Evolutionary conservation across 768 basidiomycete species (phyloP), one percentile per base, ranked within the genome.

Genomic region (Terana coerulea): DNA sequence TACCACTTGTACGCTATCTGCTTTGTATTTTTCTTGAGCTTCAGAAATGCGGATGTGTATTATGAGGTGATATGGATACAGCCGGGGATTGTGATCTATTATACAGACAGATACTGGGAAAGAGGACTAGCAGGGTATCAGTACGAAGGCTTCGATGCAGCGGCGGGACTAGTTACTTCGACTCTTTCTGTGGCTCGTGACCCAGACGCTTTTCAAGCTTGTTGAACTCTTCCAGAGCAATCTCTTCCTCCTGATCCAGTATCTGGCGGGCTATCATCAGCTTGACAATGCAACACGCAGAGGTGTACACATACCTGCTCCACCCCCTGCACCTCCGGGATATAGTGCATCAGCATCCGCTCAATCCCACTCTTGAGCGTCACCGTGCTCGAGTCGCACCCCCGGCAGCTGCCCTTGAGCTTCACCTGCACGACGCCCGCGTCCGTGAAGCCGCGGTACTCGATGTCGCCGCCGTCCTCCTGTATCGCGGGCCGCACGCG

Each of bases 381-480:
- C 29, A 98, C 95, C 5, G 91, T 84, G 65, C 91, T 95, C 28
- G 91, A 93, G 57, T 84, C 84, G 67, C 97, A 98, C 12, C 97
- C 97, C 66, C 97, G 75, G 69, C 97, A 99, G 64, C 93, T 95
- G 25, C 97, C 97, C 75, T 98, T 98, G 54, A 99, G 75, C 68
- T 88, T 95, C 26, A 99, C 76, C 64, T 80, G 80, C 5, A 99
- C 95, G 26, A 89, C 62, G 0, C 90, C 90, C 19, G 81, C 82
- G 57, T 95, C 91, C 44, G 80, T 78, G 62, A 98, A 95, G 3
- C 91, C 94, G 30, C 86, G 80, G 66, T 90, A 99, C 70, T 98
- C 95, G 51, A 99, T 94, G 66, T 98, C 97, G 2, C 97, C 97
- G 0, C 97, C 97, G 51, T 99, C 95, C 67, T 98, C 97, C 90